Percentiles rank a stretch among this genome's conserved stretches.
Evolutionary conservation across 2,329 filamentous ascomycete species (phyloP).

Genomic region (Exutisphaerella laricina): DNA sequence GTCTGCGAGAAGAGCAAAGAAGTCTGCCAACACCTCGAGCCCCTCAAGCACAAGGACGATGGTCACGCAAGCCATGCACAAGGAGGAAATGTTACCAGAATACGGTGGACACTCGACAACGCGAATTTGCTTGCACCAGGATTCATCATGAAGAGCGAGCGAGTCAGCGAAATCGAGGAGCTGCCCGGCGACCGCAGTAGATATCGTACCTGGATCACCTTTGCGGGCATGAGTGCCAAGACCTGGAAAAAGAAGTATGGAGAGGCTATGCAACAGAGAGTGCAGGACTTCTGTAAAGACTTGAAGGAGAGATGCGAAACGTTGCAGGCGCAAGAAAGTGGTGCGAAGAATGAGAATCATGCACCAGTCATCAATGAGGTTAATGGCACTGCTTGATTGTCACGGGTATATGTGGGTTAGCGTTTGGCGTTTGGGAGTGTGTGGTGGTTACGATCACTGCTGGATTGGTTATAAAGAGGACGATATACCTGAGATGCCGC

Average conservation of each 20-base stretch:
- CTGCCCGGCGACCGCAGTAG: constrained; percentile 29
- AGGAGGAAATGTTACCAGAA: constrained; percentile 27
- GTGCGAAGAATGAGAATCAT: not conserved
- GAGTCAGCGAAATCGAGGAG: constrained; percentile 45
- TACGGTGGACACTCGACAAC: constrained; percentile 32
- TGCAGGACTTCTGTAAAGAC: constrained; percentile 8
- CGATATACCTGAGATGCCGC: too few relatives aligned
- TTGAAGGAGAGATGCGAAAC: constrained; percentile 5
- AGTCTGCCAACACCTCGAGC: constrained; percentile 35
- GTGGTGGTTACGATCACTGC: not conserved
- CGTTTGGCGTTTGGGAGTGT: not conserved
- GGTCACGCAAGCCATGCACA: constrained; percentile 12
- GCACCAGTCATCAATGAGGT: not conserved
- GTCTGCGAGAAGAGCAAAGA: constrained; percentile 26
- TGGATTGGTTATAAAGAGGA: not conserved
- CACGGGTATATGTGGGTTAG: not conserved
- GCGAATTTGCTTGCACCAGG: constrained; percentile 25
- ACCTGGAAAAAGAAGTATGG: constrained; percentile 41
- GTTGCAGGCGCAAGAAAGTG: constrained; percentile 3
- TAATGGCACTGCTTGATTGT: not conserved
- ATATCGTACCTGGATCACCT: constrained; percentile 43
- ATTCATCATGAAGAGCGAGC: constrained; percentile 39
- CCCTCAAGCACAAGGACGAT: constrained; percentile 25
- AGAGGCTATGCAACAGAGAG: constrained; percentile 24
- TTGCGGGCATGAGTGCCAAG: constrained; percentile 40